Percentiles rank a stretch among this genome's conserved stretches.
phyloP scores from a whole-genome alignment of 768 basidiomycete genomes.

The Exidia glandulosa region DNA sequence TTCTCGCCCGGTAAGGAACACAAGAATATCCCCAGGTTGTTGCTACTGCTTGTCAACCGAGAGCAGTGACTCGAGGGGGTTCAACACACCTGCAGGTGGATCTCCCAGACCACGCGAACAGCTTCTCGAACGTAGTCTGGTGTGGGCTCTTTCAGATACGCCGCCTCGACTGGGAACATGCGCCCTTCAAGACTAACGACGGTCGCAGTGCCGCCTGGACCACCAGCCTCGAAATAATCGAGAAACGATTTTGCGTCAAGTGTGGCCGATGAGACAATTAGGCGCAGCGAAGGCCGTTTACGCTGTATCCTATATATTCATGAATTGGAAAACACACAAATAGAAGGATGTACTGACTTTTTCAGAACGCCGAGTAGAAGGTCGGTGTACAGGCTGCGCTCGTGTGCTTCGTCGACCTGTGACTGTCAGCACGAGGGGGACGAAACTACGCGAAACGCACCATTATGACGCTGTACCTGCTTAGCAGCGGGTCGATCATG shows the following conservation, averaged over 20 bases:
- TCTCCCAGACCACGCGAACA: constrained; percentile 65
- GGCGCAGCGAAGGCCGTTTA: constrained; percentile 78
- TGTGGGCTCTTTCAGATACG: constrained; percentile 68
- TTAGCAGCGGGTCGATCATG: constrained; percentile 82
- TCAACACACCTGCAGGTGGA: constrained; percentile 58
- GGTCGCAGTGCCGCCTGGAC: constrained; percentile 48
- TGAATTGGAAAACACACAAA: neutral
- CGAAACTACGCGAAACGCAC: constrained; percentile 27
- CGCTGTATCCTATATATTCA: constrained; percentile 62
- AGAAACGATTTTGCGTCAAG: constrained; percentile 84
- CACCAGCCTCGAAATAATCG: constrained; percentile 71
- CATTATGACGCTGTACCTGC: constrained; percentile 93
- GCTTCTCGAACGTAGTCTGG: constrained; percentile 76
- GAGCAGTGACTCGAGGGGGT: neutral
- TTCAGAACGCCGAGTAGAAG: constrained; percentile 83
- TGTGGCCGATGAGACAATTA: constrained; percentile 94
- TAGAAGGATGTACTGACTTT: constrained; percentile 44
- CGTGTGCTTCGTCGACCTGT: constrained; percentile 92
- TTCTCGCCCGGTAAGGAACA: constrained; percentile 92
- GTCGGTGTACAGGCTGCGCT: constrained; percentile 93
- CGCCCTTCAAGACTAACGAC: constrained; percentile 89
- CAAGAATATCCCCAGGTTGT: constrained; percentile 77
- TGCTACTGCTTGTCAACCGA: constrained; percentile 35
- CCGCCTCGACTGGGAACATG: constrained; percentile 90
- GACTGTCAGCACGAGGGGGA: neutral